Evolutionary conservation across 2,329 filamentous ascomycete species (phyloP).

Genomic region (Xylariaceae sp.): DNA sequence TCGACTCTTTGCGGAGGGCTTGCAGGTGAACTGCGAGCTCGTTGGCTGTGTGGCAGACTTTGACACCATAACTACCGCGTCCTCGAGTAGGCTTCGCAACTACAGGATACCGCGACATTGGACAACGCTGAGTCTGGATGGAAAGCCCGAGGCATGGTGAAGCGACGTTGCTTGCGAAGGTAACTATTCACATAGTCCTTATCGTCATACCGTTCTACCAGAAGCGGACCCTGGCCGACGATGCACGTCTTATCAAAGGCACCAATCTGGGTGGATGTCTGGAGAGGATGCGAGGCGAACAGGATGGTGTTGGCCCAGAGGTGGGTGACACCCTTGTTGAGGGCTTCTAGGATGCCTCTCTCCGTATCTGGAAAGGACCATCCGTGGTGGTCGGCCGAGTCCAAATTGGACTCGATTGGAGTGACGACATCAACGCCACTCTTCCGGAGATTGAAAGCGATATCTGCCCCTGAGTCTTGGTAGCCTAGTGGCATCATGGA

Average conservation of each 20-base stretch:
- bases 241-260: slow-evolving; percentile 39
- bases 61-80: slow-evolving; percentile 53
- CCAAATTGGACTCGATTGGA: slow-evolving; percentile 35
- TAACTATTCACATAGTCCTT: slow-evolving; percentile 52
- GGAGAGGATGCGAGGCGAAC: slow-evolving; percentile 51
- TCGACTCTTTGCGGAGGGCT: slow-evolving; percentile 40
- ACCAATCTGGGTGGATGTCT: slow-evolving; percentile 41
- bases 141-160: slow-evolving; percentile 44
- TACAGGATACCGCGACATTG: too few relatives aligned
- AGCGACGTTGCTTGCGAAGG: slow-evolving; percentile 40
- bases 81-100: slow-evolving; percentile 53
- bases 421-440: slow-evolving; percentile 37
- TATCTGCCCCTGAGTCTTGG: slow-evolving; percentile 52
- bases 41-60: slow-evolving; percentile 41
- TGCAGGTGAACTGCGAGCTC: slow-evolving; percentile 41
- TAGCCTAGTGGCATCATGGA: too few relatives aligned
- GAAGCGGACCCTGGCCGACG: slow-evolving; percentile 49
- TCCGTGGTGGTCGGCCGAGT: slow-evolving; percentile 35
- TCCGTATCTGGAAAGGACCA: slow-evolving; percentile 51
- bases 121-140: too few relatives aligned
- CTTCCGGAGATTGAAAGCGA: slow-evolving; percentile 44
- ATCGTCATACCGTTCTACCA: slow-evolving; percentile 54
- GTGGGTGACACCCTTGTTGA: slow-evolving; percentile 46
- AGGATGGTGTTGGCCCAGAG: slow-evolving; percentile 56
- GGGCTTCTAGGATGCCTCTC: slow-evolving; percentile 43